A percentile compares a stretch with the other conserved stretches of the same genome.
phyloP scores from a whole-genome alignment of 2,329 filamentous ascomycete genomes.

The Alternaria brassicicola region DNA sequence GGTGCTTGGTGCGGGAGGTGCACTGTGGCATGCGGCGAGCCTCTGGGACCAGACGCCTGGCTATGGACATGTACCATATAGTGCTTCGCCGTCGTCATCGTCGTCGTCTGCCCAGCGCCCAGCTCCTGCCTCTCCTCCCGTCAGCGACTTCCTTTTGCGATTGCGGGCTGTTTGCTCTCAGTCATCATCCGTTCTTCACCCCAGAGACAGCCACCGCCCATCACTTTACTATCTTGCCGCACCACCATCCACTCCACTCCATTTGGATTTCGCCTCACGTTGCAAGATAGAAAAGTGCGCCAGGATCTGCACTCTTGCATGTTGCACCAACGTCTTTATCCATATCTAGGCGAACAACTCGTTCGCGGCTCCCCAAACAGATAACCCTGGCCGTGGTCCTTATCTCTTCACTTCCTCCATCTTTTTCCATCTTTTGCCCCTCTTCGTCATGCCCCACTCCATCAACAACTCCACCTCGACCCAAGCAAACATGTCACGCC shows the following conservation, averaged over 20 bases:
- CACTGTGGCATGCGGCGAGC: slow-evolving; percentile 6
- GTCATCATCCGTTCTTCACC: background rate
- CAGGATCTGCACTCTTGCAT: slow-evolving; percentile 20
- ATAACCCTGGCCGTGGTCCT: slow-evolving; percentile 13
- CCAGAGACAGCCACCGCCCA: background rate
- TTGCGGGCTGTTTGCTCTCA: slow-evolving; percentile 4
- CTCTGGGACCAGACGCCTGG: background rate
- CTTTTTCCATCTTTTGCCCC: slow-evolving; percentile 10
- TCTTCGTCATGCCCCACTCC: slow-evolving; percentile 45
- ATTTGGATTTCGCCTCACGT: slow-evolving; percentile 16
- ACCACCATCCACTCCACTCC: slow-evolving; percentile 1
- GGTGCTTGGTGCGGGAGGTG: background rate
- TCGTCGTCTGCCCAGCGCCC: background rate
- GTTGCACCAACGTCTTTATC: slow-evolving; percentile 33
- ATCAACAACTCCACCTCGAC: slow-evolving; percentile 41
- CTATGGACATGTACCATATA: slow-evolving; percentile 15
- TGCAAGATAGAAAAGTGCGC: slow-evolving; percentile 18
- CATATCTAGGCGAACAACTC: slow-evolving; percentile 38
- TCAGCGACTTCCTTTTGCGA: background rate
- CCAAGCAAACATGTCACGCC: slow-evolving; percentile 44
- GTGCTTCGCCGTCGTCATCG: slow-evolving; percentile 6
- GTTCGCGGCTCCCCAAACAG: slow-evolving; percentile 35
- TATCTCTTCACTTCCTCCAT: slow-evolving; percentile 18
- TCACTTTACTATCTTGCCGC: background rate
- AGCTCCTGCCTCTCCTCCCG: background rate